phyloP scores from a whole-genome alignment of 768 basidiomycete genomes.

The Mycena capillaripes region DNA sequence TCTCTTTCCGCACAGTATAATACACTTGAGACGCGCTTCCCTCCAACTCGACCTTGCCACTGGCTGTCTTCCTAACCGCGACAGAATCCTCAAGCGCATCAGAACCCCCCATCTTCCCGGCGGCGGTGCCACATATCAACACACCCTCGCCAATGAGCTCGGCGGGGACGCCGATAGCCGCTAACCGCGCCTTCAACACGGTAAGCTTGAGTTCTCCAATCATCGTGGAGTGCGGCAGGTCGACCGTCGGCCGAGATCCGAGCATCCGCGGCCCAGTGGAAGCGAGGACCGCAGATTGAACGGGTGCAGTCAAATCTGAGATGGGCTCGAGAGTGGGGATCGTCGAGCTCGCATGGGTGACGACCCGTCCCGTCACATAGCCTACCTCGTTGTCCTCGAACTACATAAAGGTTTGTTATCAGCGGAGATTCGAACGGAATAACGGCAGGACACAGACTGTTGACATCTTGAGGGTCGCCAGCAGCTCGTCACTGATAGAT shows the following conservation, averaged over 20 bases:
- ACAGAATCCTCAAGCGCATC: constrained; percentile 77
- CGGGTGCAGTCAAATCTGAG: constrained; percentile 49
- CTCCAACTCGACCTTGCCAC: constrained; percentile 90
- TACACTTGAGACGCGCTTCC: constrained; percentile 91
- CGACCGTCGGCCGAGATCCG: constrained; percentile 74
- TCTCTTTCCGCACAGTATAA: constrained; percentile 89
- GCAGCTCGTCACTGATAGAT: constrained; percentile 90
- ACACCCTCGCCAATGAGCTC: constrained; percentile 99
- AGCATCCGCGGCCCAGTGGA: constrained; percentile 58
- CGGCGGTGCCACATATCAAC: constrained; percentile 84
- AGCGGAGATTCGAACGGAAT: neutral
- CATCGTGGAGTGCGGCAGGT: constrained; percentile 92
- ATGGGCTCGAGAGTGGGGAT: constrained; percentile 89
- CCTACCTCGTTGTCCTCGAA: constrained; percentile 99
- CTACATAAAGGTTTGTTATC: constrained; percentile 61
- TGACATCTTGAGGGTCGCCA: constrained; percentile 87
- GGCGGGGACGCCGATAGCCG: constrained; percentile 83
- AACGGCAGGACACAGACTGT: constrained; percentile 68
- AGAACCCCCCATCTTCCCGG: constrained; percentile 54
- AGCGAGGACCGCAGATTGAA: constrained; percentile 39
- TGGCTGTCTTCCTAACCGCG: constrained; percentile 88
- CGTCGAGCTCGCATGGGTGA: constrained; percentile 86
- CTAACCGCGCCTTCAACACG: constrained; percentile 85
- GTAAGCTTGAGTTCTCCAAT: constrained; percentile 97
- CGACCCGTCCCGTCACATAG: constrained; percentile 90